Base-by-base conservation (phyloP, 2,329 filamentous ascomycete species). In the Talaromyces piceae region DNA sequence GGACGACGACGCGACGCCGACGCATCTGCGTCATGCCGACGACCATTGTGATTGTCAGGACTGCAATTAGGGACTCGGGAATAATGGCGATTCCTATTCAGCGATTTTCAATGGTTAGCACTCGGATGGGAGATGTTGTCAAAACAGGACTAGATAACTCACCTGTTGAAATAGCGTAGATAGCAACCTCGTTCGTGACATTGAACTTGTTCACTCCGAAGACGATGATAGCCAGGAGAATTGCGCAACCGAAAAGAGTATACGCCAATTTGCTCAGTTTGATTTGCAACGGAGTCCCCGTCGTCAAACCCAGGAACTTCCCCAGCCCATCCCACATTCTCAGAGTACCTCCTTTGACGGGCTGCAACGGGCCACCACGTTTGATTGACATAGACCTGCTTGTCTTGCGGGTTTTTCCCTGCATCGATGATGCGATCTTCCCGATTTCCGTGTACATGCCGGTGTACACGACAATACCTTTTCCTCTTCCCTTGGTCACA, bases 181-280 rank as follows among this genome's bases (percentile, higher is more conserved):
- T 81, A 49, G 79, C 73, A 47, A 82, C 78, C 60, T 82, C 78
- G 49, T 77, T 74, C 13, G 77, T 73, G 31, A 77, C 70, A 51
- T 77, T 69, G 63, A 81, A 82, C 26, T 73, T 65, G 64, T 77
- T 82, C 53, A 79, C 79, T 2, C 76, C 80, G 56, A 83, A 78
- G 20, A 83, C 79, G 58, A 83, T 82, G 57, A 84, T 79, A 9
- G 80, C 79, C 43, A 81, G 72, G 8, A 83, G 58, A 39, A 83
- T 75, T 5, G 81, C 90, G 47, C 89, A 79, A 44, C 77, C 82
- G 62, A 95, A 94, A 2, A 95, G 79, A 3, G 88, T 65, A 41
- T 93, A 82, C 25, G 90, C 89, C 61, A 95, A 84, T 68, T 91
- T 89, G 71, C 86, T 88, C 47, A 95, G 77, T 63, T 88, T 91